Percentiles rank a stretch among this genome's conserved stretches.
Evolutionary conservation across 805 yeast species (phyloP).

Genomic region (Barnettozyma salicaria): DNA sequence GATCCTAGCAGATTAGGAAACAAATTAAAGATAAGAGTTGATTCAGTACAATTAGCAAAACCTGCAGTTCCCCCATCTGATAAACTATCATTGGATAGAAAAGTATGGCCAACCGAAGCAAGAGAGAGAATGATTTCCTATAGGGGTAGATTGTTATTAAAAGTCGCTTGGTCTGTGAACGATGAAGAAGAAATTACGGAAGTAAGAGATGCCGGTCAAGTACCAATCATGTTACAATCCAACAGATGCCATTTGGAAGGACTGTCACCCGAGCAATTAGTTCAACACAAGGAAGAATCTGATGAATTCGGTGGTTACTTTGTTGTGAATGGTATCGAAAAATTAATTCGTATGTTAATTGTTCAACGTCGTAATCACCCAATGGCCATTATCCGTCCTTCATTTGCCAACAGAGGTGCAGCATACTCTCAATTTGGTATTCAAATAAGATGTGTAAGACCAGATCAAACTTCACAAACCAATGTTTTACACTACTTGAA

Average conservation of each 20-base stretch:
- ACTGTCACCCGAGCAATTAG: conserved; percentile 76
- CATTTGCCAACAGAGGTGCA: conserved; percentile 91
- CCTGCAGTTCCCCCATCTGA: conserved; percentile 72
- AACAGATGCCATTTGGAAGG: conserved; percentile 89
- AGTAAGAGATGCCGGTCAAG: conserved; percentile 82
- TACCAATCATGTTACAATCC: conserved; percentile 87
- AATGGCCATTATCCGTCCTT: conserved; percentile 94
- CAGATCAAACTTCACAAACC: conserved; percentile 96
- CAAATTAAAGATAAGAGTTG: conserved; percentile 78
- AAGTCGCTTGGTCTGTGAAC: conserved; percentile 81
- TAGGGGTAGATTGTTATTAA: conserved; percentile 69
- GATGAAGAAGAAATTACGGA: conserved; percentile 79
- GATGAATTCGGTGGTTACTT: conserved; percentile 98
- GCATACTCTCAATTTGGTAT: conserved; percentile 85
- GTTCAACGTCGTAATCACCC: conserved; percentile 98
- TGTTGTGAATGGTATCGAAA: conserved; percentile 91
- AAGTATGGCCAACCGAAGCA: conserved; percentile 78
- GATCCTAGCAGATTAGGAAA: conserved; percentile 73
- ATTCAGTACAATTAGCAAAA: conserved; percentile 78
- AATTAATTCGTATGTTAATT: conserved; percentile 92
- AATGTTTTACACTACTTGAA: conserved; percentile 93
- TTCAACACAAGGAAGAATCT: conserved; percentile 75
- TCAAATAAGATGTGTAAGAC: conserved; percentile 89
- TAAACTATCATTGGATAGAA: conserved; percentile 69
- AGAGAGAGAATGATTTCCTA: conserved; percentile 87